Evolutionary conservation across 768 basidiomycete species (phyloP).

Genomic region (Tulasnella sp.): DNA sequence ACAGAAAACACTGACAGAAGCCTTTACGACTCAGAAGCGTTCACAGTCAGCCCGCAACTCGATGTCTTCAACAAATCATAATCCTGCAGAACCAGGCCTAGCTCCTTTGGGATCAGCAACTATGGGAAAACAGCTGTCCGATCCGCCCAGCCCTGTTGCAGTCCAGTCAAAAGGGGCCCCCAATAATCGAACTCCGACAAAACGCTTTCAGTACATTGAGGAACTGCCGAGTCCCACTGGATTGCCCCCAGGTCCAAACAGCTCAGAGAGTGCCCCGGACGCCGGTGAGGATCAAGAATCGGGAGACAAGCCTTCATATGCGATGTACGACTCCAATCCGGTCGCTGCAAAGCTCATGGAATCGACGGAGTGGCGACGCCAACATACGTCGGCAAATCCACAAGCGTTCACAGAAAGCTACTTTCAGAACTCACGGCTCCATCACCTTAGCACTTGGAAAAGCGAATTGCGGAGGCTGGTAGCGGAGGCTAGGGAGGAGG

Average conservation of each 20-base stretch:
- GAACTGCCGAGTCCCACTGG: neutral
- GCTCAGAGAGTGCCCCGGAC: neutral
- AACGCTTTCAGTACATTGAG: neutral
- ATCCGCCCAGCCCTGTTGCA: neutral
- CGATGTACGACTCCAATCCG: slow-evolving; percentile 58
- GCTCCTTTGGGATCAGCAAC: neutral
- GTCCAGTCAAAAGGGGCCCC: neutral
- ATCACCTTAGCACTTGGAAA: slow-evolving; percentile 89
- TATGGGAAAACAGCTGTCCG: neutral
- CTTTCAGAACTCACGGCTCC: slow-evolving; percentile 76
- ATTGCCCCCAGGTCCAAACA: neutral
- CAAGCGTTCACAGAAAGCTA: slow-evolving; percentile 82
- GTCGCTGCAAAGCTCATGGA: slow-evolving; percentile 73
- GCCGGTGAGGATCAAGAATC: slow-evolving; percentile 34
- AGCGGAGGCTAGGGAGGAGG: slow-evolving; percentile 65
- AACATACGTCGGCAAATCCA: slow-evolving; percentile 72
- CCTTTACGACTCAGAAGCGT: neutral
- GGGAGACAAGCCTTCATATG: slow-evolving; percentile 52
- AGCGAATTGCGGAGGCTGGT: slow-evolving; percentile 77
- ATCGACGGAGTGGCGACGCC: slow-evolving; percentile 74
- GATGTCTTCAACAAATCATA: neutral
- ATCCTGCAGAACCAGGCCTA: neutral
- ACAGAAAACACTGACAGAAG: neutral
- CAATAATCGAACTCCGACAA: neutral
- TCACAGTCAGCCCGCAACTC: neutral